These are phyloP conservation scores for Akanthomyces lecanii DNA, from an alignment of 2,329 filamentous ascomycete species.

Conservation along the genomic window DNA sequence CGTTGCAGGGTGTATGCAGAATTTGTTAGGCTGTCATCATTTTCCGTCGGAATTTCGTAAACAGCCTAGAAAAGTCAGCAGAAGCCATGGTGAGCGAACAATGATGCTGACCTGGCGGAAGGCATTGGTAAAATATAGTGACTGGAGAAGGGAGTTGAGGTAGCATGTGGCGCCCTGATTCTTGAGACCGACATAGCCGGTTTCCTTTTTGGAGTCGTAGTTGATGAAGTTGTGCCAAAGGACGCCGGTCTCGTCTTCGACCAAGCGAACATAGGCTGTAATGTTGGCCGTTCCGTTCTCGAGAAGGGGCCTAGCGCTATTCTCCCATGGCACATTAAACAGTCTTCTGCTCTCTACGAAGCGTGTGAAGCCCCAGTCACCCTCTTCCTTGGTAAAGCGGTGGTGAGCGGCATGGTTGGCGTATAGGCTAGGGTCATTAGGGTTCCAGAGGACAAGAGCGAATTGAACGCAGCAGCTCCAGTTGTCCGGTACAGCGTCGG, in stretches of 20 bases:
- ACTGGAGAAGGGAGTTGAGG: conserved; percentile 78
- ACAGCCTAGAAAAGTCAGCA: conserved; percentile 59
- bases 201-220: conserved; percentile 99
- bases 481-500: conserved; percentile 72
- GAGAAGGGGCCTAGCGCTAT: conserved; percentile 62
- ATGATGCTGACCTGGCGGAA: conserved; percentile 71
- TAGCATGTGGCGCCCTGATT: conserved; percentile 96
- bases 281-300: conserved; percentile 75
- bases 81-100: conserved; percentile 18
- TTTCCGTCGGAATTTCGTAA: conserved; percentile 91
- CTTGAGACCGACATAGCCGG: conserved; percentile 91
- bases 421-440: conserved; percentile 83
- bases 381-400: conserved; percentile 92
- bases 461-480: conserved; percentile 98
- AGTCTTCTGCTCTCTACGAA: conserved; percentile 86
- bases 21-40: conserved; percentile 75
- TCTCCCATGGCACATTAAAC: conserved; percentile 74
- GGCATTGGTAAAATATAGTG: conserved; percentile 81
- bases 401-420: conserved; percentile 83
- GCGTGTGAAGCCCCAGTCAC: conserved; percentile 97
- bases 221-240: conserved; percentile 89
- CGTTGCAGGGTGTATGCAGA: conserved; percentile 92
- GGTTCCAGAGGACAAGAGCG: conserved; percentile 88
- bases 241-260: conserved; percentile 84
- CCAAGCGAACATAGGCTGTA: conserved; percentile 75